These are phyloP conservation scores for Fusarium foetens DNA, from an alignment of 2,329 filamentous ascomycete genomes.

Conservation along the genomic window DNA sequence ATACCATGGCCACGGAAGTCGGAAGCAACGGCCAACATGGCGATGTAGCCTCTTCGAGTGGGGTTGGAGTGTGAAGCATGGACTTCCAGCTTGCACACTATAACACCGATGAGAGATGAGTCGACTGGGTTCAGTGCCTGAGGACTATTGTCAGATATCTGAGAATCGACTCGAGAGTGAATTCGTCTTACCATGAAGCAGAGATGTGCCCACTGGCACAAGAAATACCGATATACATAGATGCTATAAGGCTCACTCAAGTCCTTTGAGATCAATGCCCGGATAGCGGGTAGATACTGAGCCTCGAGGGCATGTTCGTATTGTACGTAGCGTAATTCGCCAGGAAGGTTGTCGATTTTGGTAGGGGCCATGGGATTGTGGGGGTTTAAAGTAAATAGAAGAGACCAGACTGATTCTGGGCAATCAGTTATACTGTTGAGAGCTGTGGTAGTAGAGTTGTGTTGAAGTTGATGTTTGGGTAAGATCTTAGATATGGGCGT, in stretches of 20 bases:
- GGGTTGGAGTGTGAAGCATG: slow-evolving; percentile 83
- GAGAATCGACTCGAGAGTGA: background rate
- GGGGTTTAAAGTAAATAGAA: background rate
- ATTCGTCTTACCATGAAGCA: slow-evolving; percentile 82
- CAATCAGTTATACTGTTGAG: background rate
- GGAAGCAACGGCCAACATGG: slow-evolving; percentile 93
- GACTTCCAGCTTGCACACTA: slow-evolving; percentile 92
- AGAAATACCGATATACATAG: slow-evolving; percentile 97
- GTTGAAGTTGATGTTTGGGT: background rate
- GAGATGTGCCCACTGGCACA: slow-evolving; percentile 97
- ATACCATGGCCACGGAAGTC: slow-evolving; percentile 85
- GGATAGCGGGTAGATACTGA: slow-evolving; percentile 83
- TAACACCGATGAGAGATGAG: slow-evolving; percentile 81
- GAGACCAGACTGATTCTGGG: background rate
- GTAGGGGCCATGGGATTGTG: slow-evolving; percentile 49
- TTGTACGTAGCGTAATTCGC: slow-evolving; percentile 67
- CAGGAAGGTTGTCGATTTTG: slow-evolving; percentile 51
- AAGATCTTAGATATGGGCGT: slow-evolving; percentile 17
- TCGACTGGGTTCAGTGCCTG: slow-evolving; percentile 70
- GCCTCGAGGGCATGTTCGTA: slow-evolving; percentile 70
- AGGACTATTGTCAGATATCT: slow-evolving; percentile 19
- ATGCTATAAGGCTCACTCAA: slow-evolving; percentile 99
- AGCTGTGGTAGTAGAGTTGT: background rate
- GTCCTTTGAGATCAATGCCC: slow-evolving; percentile 93
- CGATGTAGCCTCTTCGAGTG: slow-evolving; percentile 90